Conservation (phyloP, 139 green algal genomes). For the Astrephomene gubernaculifera region DNA sequence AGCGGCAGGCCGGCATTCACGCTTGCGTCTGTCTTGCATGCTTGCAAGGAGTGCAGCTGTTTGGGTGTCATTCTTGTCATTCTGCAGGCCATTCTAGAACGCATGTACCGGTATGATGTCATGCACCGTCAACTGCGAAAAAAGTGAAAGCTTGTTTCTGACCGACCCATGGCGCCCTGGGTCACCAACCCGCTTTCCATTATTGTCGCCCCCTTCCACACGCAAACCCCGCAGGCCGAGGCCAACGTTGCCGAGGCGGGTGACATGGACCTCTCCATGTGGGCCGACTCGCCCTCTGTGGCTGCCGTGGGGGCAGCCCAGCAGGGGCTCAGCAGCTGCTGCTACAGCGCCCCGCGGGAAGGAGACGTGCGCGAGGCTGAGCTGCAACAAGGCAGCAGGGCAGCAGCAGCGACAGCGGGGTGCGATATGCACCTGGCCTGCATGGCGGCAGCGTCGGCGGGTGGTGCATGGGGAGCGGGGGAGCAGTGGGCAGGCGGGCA, state of each 20-base stretch:
- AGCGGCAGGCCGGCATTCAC: no score
- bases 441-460: not conserved
- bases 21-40: no score
- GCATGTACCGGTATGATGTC: no score
- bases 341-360: not conserved
- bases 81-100: no score
- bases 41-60: no score
- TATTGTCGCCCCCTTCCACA: no score
- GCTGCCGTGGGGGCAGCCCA: not conserved
- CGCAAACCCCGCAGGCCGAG: not conserved
- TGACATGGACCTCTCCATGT: conserved; percentile 37
- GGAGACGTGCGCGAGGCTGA: not conserved
- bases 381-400: not conserved
- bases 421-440: not conserved
- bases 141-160: no score
- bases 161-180: no score
- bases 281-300: conserved; percentile 9
- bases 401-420: not conserved
- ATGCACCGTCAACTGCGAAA: no score
- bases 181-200: no score
- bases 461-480: not conserved
- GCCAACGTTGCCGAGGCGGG: conserved; percentile 13
- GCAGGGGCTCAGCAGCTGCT: not conserved
- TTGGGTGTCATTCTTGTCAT: no score
- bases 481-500: not conserved